phyloP scores from a whole-genome alignment of 2,329 filamentous ascomycete species.

The Fusarium armeniacum region DNA sequence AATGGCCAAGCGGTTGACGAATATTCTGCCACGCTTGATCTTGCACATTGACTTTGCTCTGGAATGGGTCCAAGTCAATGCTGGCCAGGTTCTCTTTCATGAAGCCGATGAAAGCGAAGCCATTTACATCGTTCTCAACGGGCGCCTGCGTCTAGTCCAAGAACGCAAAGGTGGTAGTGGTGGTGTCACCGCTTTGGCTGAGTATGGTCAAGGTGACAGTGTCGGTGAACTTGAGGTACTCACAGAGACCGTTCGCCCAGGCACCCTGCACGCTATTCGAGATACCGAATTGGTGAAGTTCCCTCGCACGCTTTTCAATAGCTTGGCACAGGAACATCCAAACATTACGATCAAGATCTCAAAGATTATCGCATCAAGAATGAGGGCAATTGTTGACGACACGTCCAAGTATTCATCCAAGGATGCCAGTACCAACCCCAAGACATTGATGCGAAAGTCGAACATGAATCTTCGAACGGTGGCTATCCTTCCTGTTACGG shows the following conservation, averaged over 20 bases:
- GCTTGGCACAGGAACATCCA: slow-evolving; percentile 94
- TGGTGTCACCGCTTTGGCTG: slow-evolving; percentile 86
- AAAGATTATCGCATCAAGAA: slow-evolving; percentile 96
- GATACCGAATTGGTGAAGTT: slow-evolving; percentile 98
- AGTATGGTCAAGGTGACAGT: slow-evolving; percentile 97
- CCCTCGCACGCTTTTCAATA: slow-evolving; percentile 96
- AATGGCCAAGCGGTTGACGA: slow-evolving; percentile 95
- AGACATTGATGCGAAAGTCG: slow-evolving; percentile 76
- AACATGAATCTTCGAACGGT: slow-evolving; percentile 94
- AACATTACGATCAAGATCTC: slow-evolving; percentile 99
- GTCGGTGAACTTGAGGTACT: slow-evolving; percentile 97
- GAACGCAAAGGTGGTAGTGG: slow-evolving; percentile 86
- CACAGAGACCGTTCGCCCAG: slow-evolving; percentile 91
- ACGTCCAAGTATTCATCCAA: slow-evolving; percentile 76
- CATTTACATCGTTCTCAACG: slow-evolving; percentile 97
- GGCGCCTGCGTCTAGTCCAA: slow-evolving; percentile 85
- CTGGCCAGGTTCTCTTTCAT: slow-evolving; percentile 94
- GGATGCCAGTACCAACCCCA: slow-evolving; percentile 71
- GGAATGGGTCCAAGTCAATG: slow-evolving; percentile 97
- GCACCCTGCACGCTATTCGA: slow-evolving; percentile 93
- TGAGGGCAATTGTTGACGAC: slow-evolving; percentile 89
- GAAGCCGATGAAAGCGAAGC: slow-evolving; percentile 96
- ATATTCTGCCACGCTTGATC: slow-evolving; percentile 87
- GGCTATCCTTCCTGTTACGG: slow-evolving; percentile 89
- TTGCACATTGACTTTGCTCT: slow-evolving; percentile 98